A percentile compares a stretch with the other conserved stretches of the same genome.
These are phyloP conservation scores for Fusarium liriodendri DNA, from an alignment of 2,329 filamentous ascomycete species.

Conservation along the genomic window DNA sequence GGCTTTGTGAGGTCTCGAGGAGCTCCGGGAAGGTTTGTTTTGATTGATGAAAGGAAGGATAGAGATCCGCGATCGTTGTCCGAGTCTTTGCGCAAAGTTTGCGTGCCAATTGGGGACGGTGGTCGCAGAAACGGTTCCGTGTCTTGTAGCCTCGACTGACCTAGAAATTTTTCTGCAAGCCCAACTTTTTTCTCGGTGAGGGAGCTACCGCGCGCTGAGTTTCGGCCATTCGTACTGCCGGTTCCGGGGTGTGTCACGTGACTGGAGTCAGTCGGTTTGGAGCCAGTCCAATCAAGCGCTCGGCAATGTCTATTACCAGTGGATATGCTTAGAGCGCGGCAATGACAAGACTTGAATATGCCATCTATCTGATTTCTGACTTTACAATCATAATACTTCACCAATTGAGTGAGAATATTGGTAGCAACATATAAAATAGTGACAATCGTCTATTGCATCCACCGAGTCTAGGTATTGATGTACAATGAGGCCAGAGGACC, in stretches of 20 bases:
- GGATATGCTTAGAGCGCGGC: neutral
- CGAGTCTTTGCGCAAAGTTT: slow-evolving; percentile 12
- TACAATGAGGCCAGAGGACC: slow-evolving; percentile 52
- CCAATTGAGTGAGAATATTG: neutral
- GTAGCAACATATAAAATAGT: slow-evolving; percentile 37
- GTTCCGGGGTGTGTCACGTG: slow-evolving; percentile 41
- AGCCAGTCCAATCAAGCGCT: slow-evolving; percentile 34
- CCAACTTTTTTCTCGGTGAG: slow-evolving; percentile 46
- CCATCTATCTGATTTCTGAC: slow-evolving; percentile 14
- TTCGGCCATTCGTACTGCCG: slow-evolving; percentile 49
- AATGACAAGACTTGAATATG: neutral
- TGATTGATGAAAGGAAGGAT: neutral
- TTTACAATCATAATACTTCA: neutral
- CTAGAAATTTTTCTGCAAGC: slow-evolving; percentile 47
- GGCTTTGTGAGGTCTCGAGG: slow-evolving; percentile 20
- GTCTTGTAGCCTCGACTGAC: slow-evolving; percentile 43
- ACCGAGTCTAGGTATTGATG: slow-evolving; percentile 54
- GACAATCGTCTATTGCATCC: slow-evolving; percentile 52
- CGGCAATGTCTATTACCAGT: slow-evolving; percentile 40
- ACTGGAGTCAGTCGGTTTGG: neutral
- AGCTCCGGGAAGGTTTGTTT: slow-evolving; percentile 11
- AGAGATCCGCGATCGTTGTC: slow-evolving; percentile 17
- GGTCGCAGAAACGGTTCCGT: slow-evolving; percentile 39
- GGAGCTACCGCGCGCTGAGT: slow-evolving; percentile 38
- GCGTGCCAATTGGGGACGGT: slow-evolving; percentile 39